phyloP scores from a whole-genome alignment of 2,329 filamentous ascomycete genomes.

The Exophiala sideris region DNA sequence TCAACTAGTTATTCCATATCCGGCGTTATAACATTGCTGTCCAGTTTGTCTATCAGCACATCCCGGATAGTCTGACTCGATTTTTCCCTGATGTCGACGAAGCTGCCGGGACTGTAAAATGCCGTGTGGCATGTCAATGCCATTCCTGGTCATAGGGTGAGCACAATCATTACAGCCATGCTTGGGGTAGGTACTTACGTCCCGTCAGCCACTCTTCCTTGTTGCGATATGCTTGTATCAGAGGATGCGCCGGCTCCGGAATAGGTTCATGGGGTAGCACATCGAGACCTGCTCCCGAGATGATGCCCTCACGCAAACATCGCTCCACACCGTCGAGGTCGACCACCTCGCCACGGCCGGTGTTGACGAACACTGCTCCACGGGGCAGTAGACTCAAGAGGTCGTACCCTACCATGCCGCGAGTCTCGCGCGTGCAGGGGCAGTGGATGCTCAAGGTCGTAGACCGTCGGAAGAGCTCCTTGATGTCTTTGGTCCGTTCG shows the following conservation, averaged over 20 bases:
- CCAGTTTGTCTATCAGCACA: conserved; percentile 25
- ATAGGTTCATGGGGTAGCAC: conserved; percentile 27
- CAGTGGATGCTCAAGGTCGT: conserved; percentile 67
- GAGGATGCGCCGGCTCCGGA: conserved; percentile 23
- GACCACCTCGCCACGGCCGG: conserved; percentile 63
- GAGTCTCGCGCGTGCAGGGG: conserved; percentile 59
- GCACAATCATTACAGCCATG: background rate
- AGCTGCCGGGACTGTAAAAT: conserved; percentile 27
- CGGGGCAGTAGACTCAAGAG: conserved; percentile 56
- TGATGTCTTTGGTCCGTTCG: conserved; percentile 40
- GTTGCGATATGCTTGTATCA: conserved; percentile 25
- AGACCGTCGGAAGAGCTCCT: conserved; percentile 52
- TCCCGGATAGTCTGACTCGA: conserved; percentile 26
- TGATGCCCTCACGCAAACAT: conserved; percentile 21
- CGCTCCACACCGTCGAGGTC: conserved; percentile 53
- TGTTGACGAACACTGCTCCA: conserved; percentile 63
- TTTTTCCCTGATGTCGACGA: conserved; percentile 26
- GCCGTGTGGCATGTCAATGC: conserved; percentile 26
- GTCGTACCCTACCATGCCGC: conserved; percentile 57
- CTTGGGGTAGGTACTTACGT: conserved; percentile 2
- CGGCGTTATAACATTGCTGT: conserved; percentile 26
- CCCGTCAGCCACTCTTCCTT: conserved; percentile 26
- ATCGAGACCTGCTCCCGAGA: conserved; percentile 25
- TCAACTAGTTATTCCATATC: conserved; percentile 21
- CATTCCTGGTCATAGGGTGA: conserved; percentile 6